A percentile compares a stretch with the other conserved stretches of the same genome.
Conservation (phyloP, 345 rosid genomes). For the Turnera subulata region DNA sequence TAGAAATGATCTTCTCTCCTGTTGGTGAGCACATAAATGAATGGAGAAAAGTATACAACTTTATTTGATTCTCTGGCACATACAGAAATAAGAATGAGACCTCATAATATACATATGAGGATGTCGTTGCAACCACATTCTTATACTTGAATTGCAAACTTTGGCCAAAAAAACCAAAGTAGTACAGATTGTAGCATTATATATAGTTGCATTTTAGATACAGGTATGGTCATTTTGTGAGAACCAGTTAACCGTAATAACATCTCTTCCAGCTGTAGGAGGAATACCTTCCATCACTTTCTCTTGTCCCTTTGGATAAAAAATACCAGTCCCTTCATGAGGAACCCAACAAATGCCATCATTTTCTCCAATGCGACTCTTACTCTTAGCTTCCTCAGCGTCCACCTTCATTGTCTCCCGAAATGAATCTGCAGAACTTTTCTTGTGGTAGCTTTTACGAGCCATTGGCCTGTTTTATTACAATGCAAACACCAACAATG, state of each 20-base stretch:
- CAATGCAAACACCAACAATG: background rate
- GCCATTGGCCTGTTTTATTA: constrained; percentile 23
- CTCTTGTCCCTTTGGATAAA: constrained; percentile 50
- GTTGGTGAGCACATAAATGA: too few species aligned
- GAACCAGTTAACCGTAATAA: constrained; percentile 17
- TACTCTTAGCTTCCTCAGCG: constrained; percentile 22
- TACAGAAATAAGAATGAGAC: too few species aligned
- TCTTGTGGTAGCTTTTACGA: constrained; percentile 30
- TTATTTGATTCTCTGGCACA: too few species aligned
- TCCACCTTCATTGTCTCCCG: constrained; percentile 19
- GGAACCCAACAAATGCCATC: constrained; percentile 32
- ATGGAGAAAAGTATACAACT: too few species aligned
- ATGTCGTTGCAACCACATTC: too few species aligned
- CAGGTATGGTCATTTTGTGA: background rate
- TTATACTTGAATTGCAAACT: too few species aligned
- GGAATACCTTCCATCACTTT: constrained; percentile 40
- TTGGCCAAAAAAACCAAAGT: too few species aligned
- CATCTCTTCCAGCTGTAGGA: constrained; percentile 25
- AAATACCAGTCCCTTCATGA: constrained; percentile 37
- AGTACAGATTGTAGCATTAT: too few species aligned
- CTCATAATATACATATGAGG: too few species aligned
- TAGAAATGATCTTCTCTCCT: too few species aligned
- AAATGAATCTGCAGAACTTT: constrained; percentile 9
- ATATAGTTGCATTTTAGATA: too few species aligned
- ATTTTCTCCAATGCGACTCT: constrained; percentile 3